Evolutionary conservation across 305 asterid species (phyloP), one percentile per base, ranked within the genome.

Genomic region (Fraxinus nigra): DNA sequence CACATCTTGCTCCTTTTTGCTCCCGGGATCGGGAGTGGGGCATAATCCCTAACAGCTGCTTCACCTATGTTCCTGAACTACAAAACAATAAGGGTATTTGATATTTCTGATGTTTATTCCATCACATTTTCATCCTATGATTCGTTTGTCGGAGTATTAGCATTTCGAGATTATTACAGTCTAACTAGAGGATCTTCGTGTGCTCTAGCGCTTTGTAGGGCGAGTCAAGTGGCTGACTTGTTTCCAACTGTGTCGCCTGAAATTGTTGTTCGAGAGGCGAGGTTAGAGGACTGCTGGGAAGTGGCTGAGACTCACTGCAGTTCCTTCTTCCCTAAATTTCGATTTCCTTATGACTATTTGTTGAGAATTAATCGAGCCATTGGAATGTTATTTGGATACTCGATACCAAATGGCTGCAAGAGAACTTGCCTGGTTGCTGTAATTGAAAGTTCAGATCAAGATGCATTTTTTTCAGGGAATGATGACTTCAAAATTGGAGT

Each of bases 261-360:
- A 61, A 85, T 95, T 24, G 88, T 91, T 24, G 92, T 95, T 67
- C 94, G 98, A 76, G 97, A 95, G 85, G 99, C 97, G 20, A 90
- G 97, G 84, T 82, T 92, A 82, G 99, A 94, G 84, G 99, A 95
- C 89, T 94, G 92, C 87, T 95, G 99, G 99, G 98, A 94, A 90
- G 97, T 95, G 13, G 97, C 95, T 9, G 99, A 95, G 87, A 95
- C 98, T 2, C 98, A 94, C 86, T 95, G 97, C 88, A 95, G 95
- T 83, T 89, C 93, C 67, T 95, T 95, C 95, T 95, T 92, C 86
- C 99, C 98, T 0, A 90, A 86, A 35, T 93, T 88, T 83, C 84
- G 95, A 11, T 95, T 95, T 82, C 98, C 97, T 72, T 88, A 92
- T 20, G 97, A 94, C 90, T 91, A 93, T 61, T 91, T 93, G 40